Evolutionary conservation across 1,284 basidiomycete species (phyloP).

Genomic region (Salmacisia buchloeana): DNA sequence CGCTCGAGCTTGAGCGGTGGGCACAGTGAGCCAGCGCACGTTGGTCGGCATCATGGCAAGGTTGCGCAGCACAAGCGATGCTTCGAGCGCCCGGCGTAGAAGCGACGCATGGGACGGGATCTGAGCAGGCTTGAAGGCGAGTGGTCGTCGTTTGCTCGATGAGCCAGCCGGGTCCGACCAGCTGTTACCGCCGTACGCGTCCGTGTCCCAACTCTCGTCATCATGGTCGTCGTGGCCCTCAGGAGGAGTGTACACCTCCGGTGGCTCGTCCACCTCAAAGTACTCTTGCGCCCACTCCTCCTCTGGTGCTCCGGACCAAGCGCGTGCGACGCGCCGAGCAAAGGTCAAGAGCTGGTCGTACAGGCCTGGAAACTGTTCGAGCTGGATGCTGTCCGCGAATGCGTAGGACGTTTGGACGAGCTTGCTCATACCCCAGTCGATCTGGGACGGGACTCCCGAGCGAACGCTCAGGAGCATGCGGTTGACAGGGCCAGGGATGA

Average conservation of each 20-base stretch:
- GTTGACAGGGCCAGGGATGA: constrained; percentile 36
- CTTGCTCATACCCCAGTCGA: constrained; percentile 43
- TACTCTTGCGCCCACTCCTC: constrained; percentile 27
- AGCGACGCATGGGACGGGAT: constrained; percentile 25
- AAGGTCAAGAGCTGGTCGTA: constrained; percentile 34
- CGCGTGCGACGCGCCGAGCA: constrained; percentile 27
- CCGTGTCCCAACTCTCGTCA: neutral
- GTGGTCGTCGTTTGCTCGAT: neutral
- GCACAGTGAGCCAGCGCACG: neutral
- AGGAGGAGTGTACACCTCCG: neutral
- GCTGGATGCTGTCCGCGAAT: constrained; percentile 17
- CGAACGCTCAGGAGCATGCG: constrained; percentile 41
- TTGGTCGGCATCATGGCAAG: constrained; percentile 9
- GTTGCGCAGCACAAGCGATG: constrained; percentile 39
- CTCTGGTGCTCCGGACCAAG: constrained; percentile 24
- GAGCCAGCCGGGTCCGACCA: neutral
- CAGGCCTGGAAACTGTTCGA: constrained; percentile 36
- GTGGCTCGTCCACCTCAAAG: constrained; percentile 26
- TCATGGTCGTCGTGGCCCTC: neutral
- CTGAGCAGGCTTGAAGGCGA: neutral
- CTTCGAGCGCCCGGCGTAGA: constrained; percentile 36
- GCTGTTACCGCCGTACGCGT: neutral
- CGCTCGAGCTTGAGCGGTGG: neutral
- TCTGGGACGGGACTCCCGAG: constrained; percentile 41
- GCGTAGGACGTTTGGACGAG: constrained; percentile 26